Evolutionary conservation across 768 basidiomycete genomes (phyloP).

Genomic region (Boletus reticulatus): DNA sequence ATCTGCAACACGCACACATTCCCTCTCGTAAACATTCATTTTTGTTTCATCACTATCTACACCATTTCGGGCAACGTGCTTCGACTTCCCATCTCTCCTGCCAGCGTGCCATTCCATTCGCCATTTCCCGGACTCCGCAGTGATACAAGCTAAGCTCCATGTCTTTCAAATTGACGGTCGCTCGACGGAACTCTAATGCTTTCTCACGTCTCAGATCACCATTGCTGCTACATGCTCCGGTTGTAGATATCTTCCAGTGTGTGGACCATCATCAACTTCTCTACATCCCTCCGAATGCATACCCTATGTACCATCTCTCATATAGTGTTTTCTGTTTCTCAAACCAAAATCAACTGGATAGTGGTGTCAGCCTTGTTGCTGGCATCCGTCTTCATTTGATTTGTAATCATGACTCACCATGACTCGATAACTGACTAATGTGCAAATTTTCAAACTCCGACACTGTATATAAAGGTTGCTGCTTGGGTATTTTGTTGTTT

Average conservation of each 20-base stretch:
- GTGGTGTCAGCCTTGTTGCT: no score
- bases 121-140: constrained; percentile 5
- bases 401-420: neutral
- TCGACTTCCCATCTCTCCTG: constrained; percentile 2
- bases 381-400: no score
- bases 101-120: neutral
- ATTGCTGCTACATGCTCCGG: neutral
- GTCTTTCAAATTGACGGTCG: constrained; percentile 24
- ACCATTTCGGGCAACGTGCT: constrained; percentile 15
- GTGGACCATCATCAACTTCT: no score
- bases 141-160: constrained; percentile 5
- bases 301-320: no score
- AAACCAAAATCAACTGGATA: no score
- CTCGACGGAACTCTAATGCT: constrained; percentile 16
- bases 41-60: constrained; percentile 8
- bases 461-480: constrained; percentile 3
- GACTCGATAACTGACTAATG: constrained; percentile 1
- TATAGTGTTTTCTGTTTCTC: no score
- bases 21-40: constrained; percentile 15
- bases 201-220: constrained; percentile 10
- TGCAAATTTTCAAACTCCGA: constrained; percentile 16
- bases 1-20: constrained; percentile 23
- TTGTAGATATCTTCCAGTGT: neutral
- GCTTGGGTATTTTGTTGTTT: constrained; percentile 1
- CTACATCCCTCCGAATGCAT: no score